A percentile compares a stretch with the other conserved stretches of the same genome.
Evolutionary conservation across 2,329 filamentous ascomycete species (phyloP).

Genomic region (Geoglossum cookeanum): DNA sequence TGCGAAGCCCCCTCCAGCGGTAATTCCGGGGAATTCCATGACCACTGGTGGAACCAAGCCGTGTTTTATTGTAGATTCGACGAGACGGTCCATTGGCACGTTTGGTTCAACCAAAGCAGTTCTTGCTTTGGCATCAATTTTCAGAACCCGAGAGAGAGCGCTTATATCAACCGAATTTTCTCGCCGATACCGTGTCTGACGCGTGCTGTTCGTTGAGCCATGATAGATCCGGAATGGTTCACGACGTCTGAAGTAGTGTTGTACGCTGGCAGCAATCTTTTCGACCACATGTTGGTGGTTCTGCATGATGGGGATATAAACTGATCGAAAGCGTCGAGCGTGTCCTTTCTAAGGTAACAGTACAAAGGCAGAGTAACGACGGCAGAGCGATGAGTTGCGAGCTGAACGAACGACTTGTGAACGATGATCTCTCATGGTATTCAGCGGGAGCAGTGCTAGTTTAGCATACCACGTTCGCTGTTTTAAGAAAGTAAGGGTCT

Average conservation of each 20-base stretch:
- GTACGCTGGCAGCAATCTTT: conserved; percentile 26
- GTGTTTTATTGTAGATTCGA: conserved; percentile 34
- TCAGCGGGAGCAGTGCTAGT: no score
- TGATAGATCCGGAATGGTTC: conserved; percentile 55
- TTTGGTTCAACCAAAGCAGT: conserved; percentile 45
- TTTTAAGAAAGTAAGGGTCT: no score
- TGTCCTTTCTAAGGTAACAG: background rate
- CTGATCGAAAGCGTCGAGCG: background rate
- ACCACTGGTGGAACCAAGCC: conserved; percentile 44
- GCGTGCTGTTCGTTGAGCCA: conserved; percentile 59
- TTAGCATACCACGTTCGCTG: no score
- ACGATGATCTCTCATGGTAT: background rate
- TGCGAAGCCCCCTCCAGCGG: conserved; percentile 45
- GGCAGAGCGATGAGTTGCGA: background rate
- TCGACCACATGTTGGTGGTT: conserved; percentile 25
- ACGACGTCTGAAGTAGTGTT: conserved; percentile 27
- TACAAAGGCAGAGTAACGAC: background rate
- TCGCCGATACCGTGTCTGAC: conserved; percentile 29
- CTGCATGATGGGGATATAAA: conserved; percentile 15
- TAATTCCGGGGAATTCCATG: conserved; percentile 55
- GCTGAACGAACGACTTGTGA: background rate
- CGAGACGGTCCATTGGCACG: conserved; percentile 45
- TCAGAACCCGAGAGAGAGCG: conserved; percentile 40
- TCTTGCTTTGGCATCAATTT: conserved; percentile 32
- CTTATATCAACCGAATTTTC: conserved; percentile 49